A percentile compares a stretch with the other conserved stretches of the same genome.
phyloP scores from a whole-genome alignment of 345 rosid genomes.

The Brassica carinata region DNA sequence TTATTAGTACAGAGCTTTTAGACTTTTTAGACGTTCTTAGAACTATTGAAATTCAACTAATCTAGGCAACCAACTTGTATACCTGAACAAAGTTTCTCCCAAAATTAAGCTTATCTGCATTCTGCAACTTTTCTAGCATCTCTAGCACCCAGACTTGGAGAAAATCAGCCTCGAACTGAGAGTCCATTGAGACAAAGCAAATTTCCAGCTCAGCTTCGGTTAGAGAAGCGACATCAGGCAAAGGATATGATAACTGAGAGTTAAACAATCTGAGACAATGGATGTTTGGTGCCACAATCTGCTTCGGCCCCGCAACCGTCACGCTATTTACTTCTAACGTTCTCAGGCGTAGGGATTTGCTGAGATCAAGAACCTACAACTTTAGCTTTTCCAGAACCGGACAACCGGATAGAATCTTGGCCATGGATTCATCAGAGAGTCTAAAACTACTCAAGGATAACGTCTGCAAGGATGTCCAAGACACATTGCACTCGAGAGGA shows the following conservation, averaged over 20 bases:
- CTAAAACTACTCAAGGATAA: neutral
- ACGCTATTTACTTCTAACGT: neutral
- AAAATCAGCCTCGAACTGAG: neutral
- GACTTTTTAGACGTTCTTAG: neutral
- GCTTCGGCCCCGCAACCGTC: neutral
- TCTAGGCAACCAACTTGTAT: neutral
- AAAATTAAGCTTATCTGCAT: constrained; percentile 12
- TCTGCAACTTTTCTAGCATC: constrained; percentile 2
- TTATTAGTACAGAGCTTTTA: neutral
- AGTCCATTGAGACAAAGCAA: neutral
- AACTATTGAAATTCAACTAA: neutral
- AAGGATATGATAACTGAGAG: neutral
- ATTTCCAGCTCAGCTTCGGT: constrained; percentile 6
- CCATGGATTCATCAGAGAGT: neutral
- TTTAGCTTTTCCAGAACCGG: neutral
- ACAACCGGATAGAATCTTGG: constrained; percentile 13
- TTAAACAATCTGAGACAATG: neutral
- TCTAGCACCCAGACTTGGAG: neutral
- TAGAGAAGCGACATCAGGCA: constrained; percentile 15
- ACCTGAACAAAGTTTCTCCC: neutral
- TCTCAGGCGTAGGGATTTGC: neutral
- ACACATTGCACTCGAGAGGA: neutral
- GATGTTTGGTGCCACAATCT: constrained; percentile 21
- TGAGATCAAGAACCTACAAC: constrained; percentile 14
- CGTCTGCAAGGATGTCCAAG: neutral